Conservation (phyloP, 2,329 filamentous ascomycete genomes). For the Verticillium zaregamsianum region DNA sequence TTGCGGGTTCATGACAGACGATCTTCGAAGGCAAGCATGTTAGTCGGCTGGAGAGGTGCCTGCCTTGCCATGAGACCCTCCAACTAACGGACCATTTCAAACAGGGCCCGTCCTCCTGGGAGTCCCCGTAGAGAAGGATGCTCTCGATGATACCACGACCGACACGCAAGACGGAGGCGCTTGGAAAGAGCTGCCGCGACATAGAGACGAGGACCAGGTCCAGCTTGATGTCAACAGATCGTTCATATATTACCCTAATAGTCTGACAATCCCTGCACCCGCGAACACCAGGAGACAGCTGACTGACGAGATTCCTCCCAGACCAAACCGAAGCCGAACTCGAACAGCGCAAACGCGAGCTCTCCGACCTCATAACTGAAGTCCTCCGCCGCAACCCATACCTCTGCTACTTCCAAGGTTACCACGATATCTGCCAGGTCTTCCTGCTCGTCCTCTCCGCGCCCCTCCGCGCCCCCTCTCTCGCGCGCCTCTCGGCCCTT, state of each 20-base stretch:
- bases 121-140: conserved; percentile 15
- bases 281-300: conserved; percentile 13
- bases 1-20: conserved; percentile 65
- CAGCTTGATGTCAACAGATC: conserved; percentile 88
- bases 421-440: conserved; percentile 97
- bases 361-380: conserved; percentile 75
- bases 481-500: conserved; percentile 79
- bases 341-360: conserved; percentile 65
- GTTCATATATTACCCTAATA: conserved; percentile 92
- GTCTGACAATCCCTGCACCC: conserved; percentile 42
- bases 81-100: not conserved
- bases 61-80: not conserved
- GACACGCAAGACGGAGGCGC: conserved; percentile 13
- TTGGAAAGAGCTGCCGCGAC: conserved; percentile 66
- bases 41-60: conserved; percentile 35
- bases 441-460: conserved; percentile 79
- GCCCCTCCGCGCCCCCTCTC: conserved; percentile 51
- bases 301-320: conserved; percentile 25
- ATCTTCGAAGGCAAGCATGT: conserved; percentile 73
- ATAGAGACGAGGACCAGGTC: conserved; percentile 87
- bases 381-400: conserved; percentile 77
- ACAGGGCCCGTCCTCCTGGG: conserved; percentile 62
- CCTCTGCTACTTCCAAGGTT: conserved; percentile 96
- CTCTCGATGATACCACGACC: conserved; percentile 8
- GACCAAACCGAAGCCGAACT: conserved; percentile 68